Conservation (phyloP, 352 stramenopile genomes). For the Globisporangium cylindrosporum region DNA sequence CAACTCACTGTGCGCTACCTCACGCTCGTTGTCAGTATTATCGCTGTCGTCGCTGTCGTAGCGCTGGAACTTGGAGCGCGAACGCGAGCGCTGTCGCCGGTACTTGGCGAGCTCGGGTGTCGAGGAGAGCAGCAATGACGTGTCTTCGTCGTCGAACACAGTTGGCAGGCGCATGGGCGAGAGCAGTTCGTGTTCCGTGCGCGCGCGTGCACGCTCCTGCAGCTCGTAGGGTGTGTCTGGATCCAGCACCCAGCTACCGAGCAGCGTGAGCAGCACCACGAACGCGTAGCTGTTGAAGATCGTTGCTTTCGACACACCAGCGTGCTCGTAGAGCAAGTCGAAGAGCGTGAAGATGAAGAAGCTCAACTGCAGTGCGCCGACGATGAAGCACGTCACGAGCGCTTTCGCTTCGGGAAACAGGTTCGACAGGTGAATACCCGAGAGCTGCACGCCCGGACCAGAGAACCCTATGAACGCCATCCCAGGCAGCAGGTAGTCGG, state of each 20-base stretch:
- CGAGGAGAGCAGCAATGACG: conserved; percentile 41
- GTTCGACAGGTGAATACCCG: conserved; percentile 74
- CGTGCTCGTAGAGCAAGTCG: conserved; percentile 38
- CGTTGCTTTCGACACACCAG: conserved; percentile 31
- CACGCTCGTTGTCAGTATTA: neutral
- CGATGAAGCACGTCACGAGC: conserved; percentile 68
- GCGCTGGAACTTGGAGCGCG: conserved; percentile 16
- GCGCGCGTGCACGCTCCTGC: conserved; percentile 1
- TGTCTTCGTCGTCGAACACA: conserved; percentile 58
- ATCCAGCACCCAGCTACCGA: conserved; percentile 51
- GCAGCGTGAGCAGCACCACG: conserved; percentile 47
- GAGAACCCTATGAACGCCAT: conserved; percentile 67
- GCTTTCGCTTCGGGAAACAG: conserved; percentile 66
- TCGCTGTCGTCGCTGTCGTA: conserved; percentile 27
- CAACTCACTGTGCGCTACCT: conserved; percentile 18
- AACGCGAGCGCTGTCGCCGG: conserved; percentile 15
- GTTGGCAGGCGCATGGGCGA: conserved; percentile 55
- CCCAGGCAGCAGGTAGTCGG: conserved; percentile 51
- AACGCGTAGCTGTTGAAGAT: conserved; percentile 56
- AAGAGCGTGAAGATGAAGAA: conserved; percentile 78
- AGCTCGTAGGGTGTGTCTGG: conserved; percentile 48
- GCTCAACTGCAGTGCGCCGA: conserved; percentile 63
- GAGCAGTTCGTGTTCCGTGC: conserved; percentile 42
- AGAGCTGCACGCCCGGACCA: conserved; percentile 60
- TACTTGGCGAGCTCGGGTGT: conserved; percentile 48